Evolutionary conservation across 352 stramenopile species (phyloP), one percentile per base, ranked within the genome.

Genomic region (Phytophthora aleatoria): DNA sequence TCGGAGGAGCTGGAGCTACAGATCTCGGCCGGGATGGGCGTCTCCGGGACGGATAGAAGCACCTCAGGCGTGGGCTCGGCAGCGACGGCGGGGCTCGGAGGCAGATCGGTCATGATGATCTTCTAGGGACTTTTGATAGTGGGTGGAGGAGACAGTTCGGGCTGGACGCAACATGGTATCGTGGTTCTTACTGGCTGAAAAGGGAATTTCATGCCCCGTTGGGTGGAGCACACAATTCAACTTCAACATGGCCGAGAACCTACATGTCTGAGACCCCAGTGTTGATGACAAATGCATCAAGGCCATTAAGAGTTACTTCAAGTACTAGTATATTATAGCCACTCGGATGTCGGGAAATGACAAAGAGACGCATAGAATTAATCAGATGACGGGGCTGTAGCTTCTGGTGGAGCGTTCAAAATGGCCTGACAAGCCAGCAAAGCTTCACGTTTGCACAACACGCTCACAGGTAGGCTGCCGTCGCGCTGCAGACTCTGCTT

Each of bases 381-480:
- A 38, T 51, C 24, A 56, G 10, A 58, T 57, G 47, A 51, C 35
- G 8, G 1, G 13, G 9, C 15, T 41, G n/a, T 20, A 58, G 39
- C 61, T 42, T 71, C 47, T 3, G 49, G 36, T 1, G 50, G 15
- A 12, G 15, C 13, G 12, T 68, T 71, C 3, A 80, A 30, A 9
- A 60, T 35, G 5, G 64, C 48, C n/a, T 69, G 72, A 50, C 64
- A 80, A 1, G 50, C 50, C 3, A 63, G 36, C 16, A 73, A 52
- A 27, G 69, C 73, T 20, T 71, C 69, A 1, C 52, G 65, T 5
- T 62, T 71, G 51, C 73, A 81, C 15, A 81, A 20, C 6, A 81
- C 62, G 42, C 73, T 81, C 5, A 80, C 55, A 0, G 72, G 69
- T 3, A 80, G n/a, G 57, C 72, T 80, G 9, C 72, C 72, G 45